Evolutionary conservation across 2,329 filamentous ascomycete genomes (phyloP), one percentile per base, ranked within the genome.

Genomic region (Colletotrichum caudatum): DNA sequence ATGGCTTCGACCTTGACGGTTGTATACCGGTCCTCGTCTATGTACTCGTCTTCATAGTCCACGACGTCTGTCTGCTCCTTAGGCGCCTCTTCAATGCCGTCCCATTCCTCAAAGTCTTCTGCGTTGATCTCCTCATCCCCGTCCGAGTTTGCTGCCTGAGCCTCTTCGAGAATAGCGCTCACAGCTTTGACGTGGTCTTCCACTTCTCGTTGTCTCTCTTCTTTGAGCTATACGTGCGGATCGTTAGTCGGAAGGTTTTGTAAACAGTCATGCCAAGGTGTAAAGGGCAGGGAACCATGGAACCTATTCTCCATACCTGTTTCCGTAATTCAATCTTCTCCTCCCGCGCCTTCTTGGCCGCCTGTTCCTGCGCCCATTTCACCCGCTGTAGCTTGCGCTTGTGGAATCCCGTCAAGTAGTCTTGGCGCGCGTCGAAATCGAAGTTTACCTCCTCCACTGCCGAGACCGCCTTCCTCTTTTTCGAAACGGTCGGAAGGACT

Each of bases 1-100:
- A 99, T 94, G 14, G 93, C 92, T 80, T 98, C 95, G 1, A 99
- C 91, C 0, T 94, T 98, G 35, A 99, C 96, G 0, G 94, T 97
- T 0, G 96, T 98, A 80, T 94, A 98, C 79, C 93, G 93, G 81
- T 98, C 95, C 80, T 98, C 96, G 80, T 99, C 96, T 75, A 98
- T 89, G 82, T 98, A 99, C 81, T 98, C 94, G 75, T 95, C 94
- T 80, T 97, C 93, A 76, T 94, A 91, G 78, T 97, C 91, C 56
- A 96, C 82, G 29, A 90, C 86, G 50, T 86, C 80, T 58, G 74
- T 76, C 51, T 80, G 82, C 54, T 74, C 77, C 44, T 80, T 81
- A 23, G 82, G 81, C 46, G 80, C 75, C 58, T 92, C 90, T 26
- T 86, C 84, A 64, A 94, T 86, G 0, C 92, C 93, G 63, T 85